Evolutionary conservation across 495 filamentous ascomycete genomes (phyloP).

Genomic region (Talaromyces ruber): DNA sequence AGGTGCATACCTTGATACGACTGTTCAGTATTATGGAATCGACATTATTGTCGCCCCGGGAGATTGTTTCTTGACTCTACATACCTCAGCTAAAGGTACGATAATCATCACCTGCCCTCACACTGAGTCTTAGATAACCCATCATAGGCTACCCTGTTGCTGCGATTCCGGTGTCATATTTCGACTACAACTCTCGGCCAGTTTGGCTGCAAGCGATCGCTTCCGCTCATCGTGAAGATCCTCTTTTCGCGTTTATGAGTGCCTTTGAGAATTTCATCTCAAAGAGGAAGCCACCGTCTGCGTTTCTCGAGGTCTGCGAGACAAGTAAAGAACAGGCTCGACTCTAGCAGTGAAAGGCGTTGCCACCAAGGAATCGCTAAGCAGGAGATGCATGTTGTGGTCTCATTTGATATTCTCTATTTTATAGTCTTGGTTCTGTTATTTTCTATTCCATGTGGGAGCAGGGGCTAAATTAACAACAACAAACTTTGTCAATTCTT

Average conservation of each 20-base stretch:
- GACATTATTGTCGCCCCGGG: not conserved
- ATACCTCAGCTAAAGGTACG: conserved; percentile 3
- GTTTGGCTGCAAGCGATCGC: conserved; percentile 15
- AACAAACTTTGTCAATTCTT: no score
- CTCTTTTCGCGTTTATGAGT: conserved; percentile 18
- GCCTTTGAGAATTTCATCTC: conserved; percentile 12
- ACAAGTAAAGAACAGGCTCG: no score
- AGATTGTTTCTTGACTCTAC: not conserved
- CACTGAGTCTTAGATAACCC: not conserved
- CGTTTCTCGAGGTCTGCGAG: not conserved
- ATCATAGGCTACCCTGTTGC: not conserved
- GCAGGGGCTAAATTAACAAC: no score
- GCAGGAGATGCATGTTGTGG: no score
- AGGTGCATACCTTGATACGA: not conserved
- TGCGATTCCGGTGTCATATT: conserved; percentile 4
- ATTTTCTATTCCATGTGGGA: no score
- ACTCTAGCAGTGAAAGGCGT: no score
- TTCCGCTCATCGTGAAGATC: conserved; percentile 10
- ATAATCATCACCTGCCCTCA: not conserved
- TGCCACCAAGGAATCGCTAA: no score
- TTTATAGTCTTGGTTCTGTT: no score
- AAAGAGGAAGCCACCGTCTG: not conserved
- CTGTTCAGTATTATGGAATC: not conserved
- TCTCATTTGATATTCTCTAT: no score
- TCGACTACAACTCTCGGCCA: conserved; percentile 20